Evolutionary conservation across 2,329 filamentous ascomycete genomes (phyloP).

Genomic region (Neofusicoccum parvum): DNA sequence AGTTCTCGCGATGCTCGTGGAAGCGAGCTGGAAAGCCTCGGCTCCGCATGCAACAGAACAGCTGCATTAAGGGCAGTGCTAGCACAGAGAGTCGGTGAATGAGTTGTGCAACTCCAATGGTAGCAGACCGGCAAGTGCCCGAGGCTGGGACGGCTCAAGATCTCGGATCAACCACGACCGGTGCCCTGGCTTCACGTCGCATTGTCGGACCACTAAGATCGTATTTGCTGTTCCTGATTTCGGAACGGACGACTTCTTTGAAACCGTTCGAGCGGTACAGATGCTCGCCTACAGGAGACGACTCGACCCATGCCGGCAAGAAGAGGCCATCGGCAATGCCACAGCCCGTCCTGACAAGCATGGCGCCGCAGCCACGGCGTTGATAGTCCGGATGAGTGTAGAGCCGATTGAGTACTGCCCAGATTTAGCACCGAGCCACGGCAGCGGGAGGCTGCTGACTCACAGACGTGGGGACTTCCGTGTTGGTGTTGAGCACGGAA

Average conservation of each 20-base stretch:
- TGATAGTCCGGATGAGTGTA: constrained; percentile 41
- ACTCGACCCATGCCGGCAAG: constrained; percentile 33
- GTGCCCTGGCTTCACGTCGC: constrained; percentile 24
- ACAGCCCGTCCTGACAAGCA: constrained; percentile 43
- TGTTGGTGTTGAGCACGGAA: constrained; percentile 16
- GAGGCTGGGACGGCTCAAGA: neutral
- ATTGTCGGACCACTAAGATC: constrained; percentile 22
- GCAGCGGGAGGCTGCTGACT: neutral
- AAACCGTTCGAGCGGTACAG: constrained; percentile 32
- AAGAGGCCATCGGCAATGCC: constrained; percentile 35
- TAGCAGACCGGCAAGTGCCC: too few species aligned
- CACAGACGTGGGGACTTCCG: constrained; percentile 4
- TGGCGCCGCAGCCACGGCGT: constrained; percentile 38
- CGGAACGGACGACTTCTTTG: constrained; percentile 23
- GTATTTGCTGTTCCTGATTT: constrained; percentile 23
- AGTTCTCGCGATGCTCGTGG: too few species aligned
- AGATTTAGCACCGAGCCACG: neutral
- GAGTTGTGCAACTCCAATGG: too few species aligned
- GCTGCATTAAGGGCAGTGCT: too few species aligned
- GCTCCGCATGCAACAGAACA: too few species aligned
- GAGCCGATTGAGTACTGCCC: constrained; percentile 37
- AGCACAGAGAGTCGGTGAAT: too few species aligned
- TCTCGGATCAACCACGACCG: constrained; percentile 23
- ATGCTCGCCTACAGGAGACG: constrained; percentile 28
- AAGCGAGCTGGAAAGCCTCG: too few species aligned